Evolutionary conservation across 352 stramenopile species (phyloP), one percentile per base, ranked within the genome.

Genomic region (Phytopythium cucurbitacearum): DNA sequence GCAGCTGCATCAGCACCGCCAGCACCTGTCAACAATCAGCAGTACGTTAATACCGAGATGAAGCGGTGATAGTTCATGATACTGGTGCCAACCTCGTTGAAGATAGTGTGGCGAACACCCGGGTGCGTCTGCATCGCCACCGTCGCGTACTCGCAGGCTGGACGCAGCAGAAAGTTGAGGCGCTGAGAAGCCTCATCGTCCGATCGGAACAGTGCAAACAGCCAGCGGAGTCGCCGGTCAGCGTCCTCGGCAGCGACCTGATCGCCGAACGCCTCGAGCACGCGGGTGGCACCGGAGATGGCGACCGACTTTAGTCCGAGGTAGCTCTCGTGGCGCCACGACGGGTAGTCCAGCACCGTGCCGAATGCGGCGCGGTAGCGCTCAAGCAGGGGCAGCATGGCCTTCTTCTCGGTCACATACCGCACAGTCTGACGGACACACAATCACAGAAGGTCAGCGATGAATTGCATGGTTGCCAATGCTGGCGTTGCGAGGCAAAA

Each of bases 351-450:
- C 44, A 92, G 47, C 35, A 90, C 71, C 2, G 54, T 69, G 1
- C 60, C 56, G 44, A 92, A 92, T 1, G 62, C 75, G 28, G 65
- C 43, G 12, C 64, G 60, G 44, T 89, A 90, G 33, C 73, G 68
- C 38, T 66, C 53, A 39, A 92, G 48, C 41, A 85, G 46, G 36
- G 77, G 67, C 13, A 60, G 56, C 68, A 92, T 86, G 2, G 71
- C 79, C 35, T 85, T 70, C 7, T 67, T 67, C 54, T 89, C 77
- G 5, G 81, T 92, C 64, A 82, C 76, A 51, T 92, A 92, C 10
- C 81, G 81, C 60, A 90, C 57, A 21, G 75, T 82, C 81, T 91
- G 45, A 7, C 28, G 45, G 6, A 21, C 28, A 42, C n/a, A 35
- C 15, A 53, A 21, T 46, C 9, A 49, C n/a, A 34, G 5, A 34